Conservation (phyloP, 768 basidiomycete species). For the Clitopilus hobsonii region DNA sequence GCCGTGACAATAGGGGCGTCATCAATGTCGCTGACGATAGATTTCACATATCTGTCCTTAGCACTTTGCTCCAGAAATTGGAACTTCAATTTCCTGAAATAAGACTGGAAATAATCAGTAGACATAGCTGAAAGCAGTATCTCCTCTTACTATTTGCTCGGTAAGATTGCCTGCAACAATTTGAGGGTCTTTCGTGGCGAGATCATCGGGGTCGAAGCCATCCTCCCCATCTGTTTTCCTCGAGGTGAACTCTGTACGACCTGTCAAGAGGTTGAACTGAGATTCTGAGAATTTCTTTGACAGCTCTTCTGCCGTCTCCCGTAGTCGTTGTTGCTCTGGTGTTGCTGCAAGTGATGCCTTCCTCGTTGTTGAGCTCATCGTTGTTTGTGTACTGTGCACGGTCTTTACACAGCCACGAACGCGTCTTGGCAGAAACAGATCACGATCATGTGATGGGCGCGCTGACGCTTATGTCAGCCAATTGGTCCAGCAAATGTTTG, state of each 20-base stretch:
- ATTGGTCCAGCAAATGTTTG: too few relatives aligned
- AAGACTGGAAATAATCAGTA: conserved; percentile 38
- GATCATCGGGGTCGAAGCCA: conserved; percentile 28
- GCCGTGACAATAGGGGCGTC: conserved; percentile 78
- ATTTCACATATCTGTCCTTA: conserved; percentile 83
- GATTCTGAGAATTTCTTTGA: conserved; percentile 28
- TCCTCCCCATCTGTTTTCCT: conserved; percentile 32
- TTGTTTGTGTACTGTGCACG: not conserved
- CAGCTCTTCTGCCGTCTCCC: conserved; percentile 28
- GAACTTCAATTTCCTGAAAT: conserved; percentile 80
- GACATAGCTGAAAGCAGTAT: not conserved
- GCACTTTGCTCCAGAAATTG: conserved; percentile 89
- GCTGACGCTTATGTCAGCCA: not conserved
- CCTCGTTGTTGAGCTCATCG: conserved; percentile 5
- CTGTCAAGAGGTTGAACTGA: conserved; percentile 32
- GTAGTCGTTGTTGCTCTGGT: conserved; percentile 28
- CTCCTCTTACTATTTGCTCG: conserved; percentile 50
- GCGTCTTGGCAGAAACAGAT: not conserved
- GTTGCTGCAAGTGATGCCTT: conserved; percentile 12
- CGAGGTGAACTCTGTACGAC: conserved; percentile 29
- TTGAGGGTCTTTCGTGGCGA: conserved; percentile 43
- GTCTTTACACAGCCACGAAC: not conserved
- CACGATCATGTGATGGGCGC: not conserved
- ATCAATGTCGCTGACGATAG: conserved; percentile 79
- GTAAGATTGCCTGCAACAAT: conserved; percentile 55